Evolutionary conservation across 1,139 yeast genomes (phyloP).

Genomic region (Sugiyamaella grinbergsii): DNA sequence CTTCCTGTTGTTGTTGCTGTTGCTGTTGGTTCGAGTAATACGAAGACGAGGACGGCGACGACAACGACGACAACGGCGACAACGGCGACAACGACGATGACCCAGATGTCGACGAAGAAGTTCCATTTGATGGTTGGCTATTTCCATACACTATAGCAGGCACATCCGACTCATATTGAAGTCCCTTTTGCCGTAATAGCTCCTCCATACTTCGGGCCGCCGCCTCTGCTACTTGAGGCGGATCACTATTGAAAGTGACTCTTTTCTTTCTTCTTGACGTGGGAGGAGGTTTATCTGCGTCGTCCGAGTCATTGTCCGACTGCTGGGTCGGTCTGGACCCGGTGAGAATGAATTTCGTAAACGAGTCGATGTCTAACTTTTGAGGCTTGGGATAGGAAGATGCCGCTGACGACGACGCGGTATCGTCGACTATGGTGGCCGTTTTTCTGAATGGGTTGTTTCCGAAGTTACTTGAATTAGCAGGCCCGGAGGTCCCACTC

Average conservation of each 20-base stretch:
- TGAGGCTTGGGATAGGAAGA: constrained; percentile 21
- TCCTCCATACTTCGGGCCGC: constrained; percentile 46
- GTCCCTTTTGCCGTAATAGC: constrained; percentile 41
- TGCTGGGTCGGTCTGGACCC: constrained; percentile 31
- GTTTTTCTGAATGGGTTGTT: constrained; percentile 37
- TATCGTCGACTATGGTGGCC: constrained; percentile 9
- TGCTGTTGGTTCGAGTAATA: constrained; percentile 18
- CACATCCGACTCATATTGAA: constrained; percentile 6
- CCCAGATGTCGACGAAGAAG: too few relatives aligned
- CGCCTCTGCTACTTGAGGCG: constrained; percentile 46
- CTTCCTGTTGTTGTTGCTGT: constrained; percentile 32
- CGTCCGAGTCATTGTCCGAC: constrained; percentile 21
- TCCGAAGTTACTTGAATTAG: constrained; percentile 15
- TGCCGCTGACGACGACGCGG: constrained; percentile 1
- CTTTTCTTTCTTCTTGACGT: constrained; percentile 36
- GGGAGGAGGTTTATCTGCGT: constrained; percentile 21
- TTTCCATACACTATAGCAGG: constrained; percentile 10
- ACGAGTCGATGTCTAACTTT: constrained; percentile 43
- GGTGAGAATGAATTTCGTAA: constrained; percentile 42
- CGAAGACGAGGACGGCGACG: constrained; percentile 3
- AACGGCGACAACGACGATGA: too few relatives aligned
- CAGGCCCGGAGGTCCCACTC: constrained; percentile 16
- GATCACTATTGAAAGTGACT: constrained; percentile 44
- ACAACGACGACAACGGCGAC: too few relatives aligned
- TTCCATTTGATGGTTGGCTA: too few relatives aligned